Evolutionary conservation across 495 filamentous ascomycete species (phyloP).

Genomic region (Penicillium parvum): DNA sequence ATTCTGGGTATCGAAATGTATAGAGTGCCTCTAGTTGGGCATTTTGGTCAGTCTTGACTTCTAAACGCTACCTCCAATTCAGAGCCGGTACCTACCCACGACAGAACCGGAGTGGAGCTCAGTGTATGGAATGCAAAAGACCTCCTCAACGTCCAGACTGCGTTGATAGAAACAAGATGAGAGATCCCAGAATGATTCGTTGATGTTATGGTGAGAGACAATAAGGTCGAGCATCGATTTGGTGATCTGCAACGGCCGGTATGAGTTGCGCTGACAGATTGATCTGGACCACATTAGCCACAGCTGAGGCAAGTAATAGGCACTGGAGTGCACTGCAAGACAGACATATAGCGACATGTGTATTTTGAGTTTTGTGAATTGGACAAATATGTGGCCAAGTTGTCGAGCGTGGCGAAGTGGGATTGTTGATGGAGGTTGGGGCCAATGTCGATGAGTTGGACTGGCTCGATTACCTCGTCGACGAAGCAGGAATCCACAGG

Average conservation of each 20-base stretch:
- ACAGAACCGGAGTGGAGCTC: conserved; percentile 14
- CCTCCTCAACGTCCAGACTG: conserved; percentile 32
- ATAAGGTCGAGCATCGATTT: conserved; percentile 30
- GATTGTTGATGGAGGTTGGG: neutral
- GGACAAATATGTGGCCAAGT: conserved; percentile 11
- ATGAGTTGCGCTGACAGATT: conserved; percentile 40
- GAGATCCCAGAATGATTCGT: conserved; percentile 30
- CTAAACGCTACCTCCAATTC: conserved; percentile 36
- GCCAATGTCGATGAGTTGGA: conserved; percentile 20
- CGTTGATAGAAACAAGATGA: conserved; percentile 39
- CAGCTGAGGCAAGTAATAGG: too few relatives aligned
- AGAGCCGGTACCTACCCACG: conserved; percentile 21
- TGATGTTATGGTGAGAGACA: conserved; percentile 13
- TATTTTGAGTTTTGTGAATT: neutral
- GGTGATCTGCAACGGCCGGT: conserved; percentile 37
- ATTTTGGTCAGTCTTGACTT: conserved; percentile 38
- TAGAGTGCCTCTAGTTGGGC: conserved; percentile 36
- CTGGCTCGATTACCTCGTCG: conserved; percentile 17
- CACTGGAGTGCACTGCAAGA: too few relatives aligned
- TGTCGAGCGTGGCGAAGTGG: neutral
- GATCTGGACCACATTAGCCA: conserved; percentile 24
- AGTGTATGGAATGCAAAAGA: conserved; percentile 23
- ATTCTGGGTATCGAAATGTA: conserved; percentile 38
- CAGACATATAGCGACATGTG: conserved; percentile 8
- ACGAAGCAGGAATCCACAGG: conserved; percentile 21